Evolutionary conservation across 2,329 filamentous ascomycete genomes (phyloP).

Genomic region (Blastomyces gilchristii): DNA sequence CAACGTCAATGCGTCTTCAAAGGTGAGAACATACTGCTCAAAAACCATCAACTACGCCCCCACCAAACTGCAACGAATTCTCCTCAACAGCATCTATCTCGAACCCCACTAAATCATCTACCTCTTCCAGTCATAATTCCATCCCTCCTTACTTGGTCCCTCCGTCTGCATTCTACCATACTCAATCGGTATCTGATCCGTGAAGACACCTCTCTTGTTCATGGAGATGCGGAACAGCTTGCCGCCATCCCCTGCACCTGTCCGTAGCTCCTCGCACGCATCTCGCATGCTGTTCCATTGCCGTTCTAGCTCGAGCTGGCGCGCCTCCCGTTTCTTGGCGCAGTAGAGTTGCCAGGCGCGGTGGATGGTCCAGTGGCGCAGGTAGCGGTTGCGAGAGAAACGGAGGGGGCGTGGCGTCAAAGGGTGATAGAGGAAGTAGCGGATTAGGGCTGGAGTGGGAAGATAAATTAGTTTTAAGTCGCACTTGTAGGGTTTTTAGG

Average conservation of each 20-base stretch:
- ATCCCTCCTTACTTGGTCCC: constrained; percentile 64
- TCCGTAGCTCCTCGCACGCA: constrained; percentile 73
- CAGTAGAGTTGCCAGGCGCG: constrained; percentile 82
- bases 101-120: constrained; percentile 16
- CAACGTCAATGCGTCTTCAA: background rate
- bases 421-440: constrained; percentile 61
- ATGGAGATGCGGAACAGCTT: constrained; percentile 76
- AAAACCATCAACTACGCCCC: background rate
- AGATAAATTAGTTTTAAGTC: constrained; percentile 20
- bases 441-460: constrained; percentile 46
- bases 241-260: constrained; percentile 40
- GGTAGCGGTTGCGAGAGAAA: constrained; percentile 74
- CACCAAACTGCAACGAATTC: background rate
- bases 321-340: constrained; percentile 53
- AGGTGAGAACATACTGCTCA: background rate
- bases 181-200: constrained; percentile 74
- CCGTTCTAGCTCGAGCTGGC: constrained; percentile 62
- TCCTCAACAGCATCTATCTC: background rate
- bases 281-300: constrained; percentile 71
- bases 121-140: constrained; percentile 88
- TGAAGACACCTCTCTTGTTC: constrained; percentile 78
- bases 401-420: constrained; percentile 66
- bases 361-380: constrained; percentile 98
- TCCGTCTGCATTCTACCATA: constrained; percentile 68
- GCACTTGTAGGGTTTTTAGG: constrained; percentile 6